phyloP scores from a whole-genome alignment of 2,329 filamentous ascomycete genomes.

The Fusarium cyanostomum region DNA sequence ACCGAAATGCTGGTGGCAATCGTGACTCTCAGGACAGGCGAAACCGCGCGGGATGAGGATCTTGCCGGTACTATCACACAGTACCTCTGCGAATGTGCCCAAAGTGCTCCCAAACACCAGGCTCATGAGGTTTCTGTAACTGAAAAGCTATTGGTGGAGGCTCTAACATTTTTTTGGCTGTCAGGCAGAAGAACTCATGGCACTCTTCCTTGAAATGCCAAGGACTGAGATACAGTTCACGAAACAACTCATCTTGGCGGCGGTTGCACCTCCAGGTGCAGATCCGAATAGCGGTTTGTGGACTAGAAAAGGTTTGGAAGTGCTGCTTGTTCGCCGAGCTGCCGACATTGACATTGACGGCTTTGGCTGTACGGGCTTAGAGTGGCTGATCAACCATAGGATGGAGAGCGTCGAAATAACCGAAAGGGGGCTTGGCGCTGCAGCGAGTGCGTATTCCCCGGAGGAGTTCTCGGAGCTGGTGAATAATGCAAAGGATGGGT shows the following conservation, averaged over 20 bases:
- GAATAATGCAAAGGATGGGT: constrained; percentile 19
- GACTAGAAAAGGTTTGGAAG: constrained; percentile 26
- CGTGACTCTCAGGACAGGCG: too few relatives aligned
- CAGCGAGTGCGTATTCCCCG: constrained; percentile 18
- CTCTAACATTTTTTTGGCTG: constrained; percentile 18
- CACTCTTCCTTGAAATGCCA: constrained; percentile 24
- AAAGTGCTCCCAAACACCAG: constrained; percentile 24
- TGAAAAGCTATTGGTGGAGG: constrained; percentile 18
- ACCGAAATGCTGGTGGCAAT: too few relatives aligned
- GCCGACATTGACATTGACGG: constrained; percentile 25
- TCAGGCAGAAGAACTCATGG: constrained; percentile 26
- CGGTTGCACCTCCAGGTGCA: constrained; percentile 15
- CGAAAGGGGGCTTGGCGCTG: constrained; percentile 19
- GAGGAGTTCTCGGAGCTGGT: constrained; percentile 16
- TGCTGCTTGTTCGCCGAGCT: constrained; percentile 22
- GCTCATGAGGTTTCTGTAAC: constrained; percentile 17
- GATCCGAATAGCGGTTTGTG: constrained; percentile 12
- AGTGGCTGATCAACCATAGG: constrained; percentile 19
- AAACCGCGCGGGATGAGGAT: too few relatives aligned
- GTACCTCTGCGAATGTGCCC: too few relatives aligned
- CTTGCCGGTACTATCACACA: too few relatives aligned
- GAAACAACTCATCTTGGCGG: constrained; percentile 20
- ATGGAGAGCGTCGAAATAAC: constrained; percentile 18
- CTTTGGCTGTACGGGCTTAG: constrained; percentile 18
- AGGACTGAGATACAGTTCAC: constrained; percentile 13